These are phyloP conservation scores for Lentinula edodes DNA, from an alignment of 768 basidiomycete genomes.

Conservation along the genomic window DNA sequence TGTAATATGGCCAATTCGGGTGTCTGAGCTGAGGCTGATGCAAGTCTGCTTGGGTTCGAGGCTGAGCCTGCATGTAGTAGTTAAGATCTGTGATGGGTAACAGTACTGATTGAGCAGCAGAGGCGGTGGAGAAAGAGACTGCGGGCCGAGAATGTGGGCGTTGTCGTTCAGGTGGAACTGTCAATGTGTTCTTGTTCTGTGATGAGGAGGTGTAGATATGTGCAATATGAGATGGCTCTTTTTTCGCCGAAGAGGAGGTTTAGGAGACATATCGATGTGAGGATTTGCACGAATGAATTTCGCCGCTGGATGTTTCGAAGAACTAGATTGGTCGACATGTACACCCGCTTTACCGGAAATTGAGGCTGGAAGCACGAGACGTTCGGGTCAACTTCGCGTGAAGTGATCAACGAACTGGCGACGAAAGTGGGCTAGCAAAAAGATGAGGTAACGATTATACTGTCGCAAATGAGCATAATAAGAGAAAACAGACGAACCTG, in stretches of 20 bases:
- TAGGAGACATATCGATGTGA: not conserved
- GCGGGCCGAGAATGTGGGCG: constrained; percentile 1
- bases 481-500: not conserved
- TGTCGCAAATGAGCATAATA: too few relatives aligned
- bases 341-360: too few relatives aligned
- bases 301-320: not conserved
- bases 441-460: too few relatives aligned
- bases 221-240: constrained; percentile 3
- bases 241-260: constrained; percentile 1
- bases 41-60: not conserved
- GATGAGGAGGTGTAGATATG: not conserved
- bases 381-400: not conserved
- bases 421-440: not conserved
- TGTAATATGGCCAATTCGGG: constrained; percentile 2
- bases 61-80: not conserved
- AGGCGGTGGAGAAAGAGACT: not conserved
- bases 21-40: not conserved
- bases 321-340: not conserved
- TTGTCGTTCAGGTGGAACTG: not conserved
- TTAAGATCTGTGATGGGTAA: not conserved
- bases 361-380: not conserved
- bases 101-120: not conserved
- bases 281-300: not conserved
- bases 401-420: not conserved
- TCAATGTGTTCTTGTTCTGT: not conserved